These are phyloP conservation scores for Talaromyces funiculosus DNA, from an alignment of 2,329 filamentous ascomycete genomes.

Conservation along the genomic window DNA sequence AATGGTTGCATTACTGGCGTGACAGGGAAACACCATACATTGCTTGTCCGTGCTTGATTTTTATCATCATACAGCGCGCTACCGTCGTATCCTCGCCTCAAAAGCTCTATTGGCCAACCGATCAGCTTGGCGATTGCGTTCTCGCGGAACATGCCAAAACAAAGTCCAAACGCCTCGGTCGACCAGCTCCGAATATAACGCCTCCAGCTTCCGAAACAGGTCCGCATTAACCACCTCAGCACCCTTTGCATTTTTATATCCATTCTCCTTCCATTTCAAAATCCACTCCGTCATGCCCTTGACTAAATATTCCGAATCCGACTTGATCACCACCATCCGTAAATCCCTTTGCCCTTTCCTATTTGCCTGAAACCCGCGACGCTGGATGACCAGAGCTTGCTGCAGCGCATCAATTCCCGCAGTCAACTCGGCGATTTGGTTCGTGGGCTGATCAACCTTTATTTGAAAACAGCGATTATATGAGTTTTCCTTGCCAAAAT, in stretches of 20 bases:
- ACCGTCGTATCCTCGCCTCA: not conserved
- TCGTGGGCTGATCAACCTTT: not conserved
- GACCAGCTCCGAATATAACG: not conserved
- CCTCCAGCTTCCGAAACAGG: not conserved
- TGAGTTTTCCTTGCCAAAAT: not conserved
- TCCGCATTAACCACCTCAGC: conserved; percentile 16
- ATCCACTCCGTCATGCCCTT: conserved; percentile 28
- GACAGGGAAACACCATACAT: not conserved
- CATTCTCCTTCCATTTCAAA: conserved; percentile 26
- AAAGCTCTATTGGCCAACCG: not conserved
- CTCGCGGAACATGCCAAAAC: not conserved
- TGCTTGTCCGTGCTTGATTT: not conserved
- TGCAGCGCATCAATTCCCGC: not conserved
- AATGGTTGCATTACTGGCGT: not conserved
- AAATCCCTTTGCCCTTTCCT: not conserved
- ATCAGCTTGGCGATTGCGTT: not conserved
- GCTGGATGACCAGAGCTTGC: not conserved
- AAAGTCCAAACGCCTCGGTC: too few species aligned
- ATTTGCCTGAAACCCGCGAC: not conserved
- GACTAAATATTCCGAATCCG: conserved; percentile 32
- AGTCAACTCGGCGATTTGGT: not conserved
- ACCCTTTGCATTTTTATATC: conserved; percentile 23
- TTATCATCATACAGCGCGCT: not conserved
- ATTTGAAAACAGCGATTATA: not conserved
- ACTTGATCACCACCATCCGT: conserved; percentile 21